These are phyloP conservation scores for Nicotiana paniculata DNA, from an alignment of 257 asterid species.

Conservation along the genomic window DNA sequence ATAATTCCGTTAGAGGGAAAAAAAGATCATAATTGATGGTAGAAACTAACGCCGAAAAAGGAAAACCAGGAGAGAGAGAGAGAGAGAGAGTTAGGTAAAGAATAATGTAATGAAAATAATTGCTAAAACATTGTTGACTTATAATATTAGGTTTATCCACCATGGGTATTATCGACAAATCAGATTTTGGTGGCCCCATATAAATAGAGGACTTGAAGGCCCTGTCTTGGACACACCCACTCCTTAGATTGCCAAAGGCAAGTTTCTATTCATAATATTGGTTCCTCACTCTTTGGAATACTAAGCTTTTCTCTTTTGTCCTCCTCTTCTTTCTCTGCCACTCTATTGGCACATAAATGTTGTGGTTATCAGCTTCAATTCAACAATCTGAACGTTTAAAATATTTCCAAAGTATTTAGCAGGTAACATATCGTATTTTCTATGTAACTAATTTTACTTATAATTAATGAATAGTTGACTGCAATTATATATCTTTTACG, in stretches of 20 bases:
- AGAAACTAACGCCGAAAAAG: background rate
- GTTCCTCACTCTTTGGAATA: background rate
- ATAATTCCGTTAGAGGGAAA: background rate
- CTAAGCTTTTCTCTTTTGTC: background rate
- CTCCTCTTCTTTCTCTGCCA: background rate
- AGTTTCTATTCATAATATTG: background rate
- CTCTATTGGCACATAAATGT: background rate
- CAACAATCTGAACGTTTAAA: background rate
- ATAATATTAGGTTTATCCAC: background rate
- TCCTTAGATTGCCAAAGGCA: background rate
- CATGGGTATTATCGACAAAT: background rate
- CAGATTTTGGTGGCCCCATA: background rate
- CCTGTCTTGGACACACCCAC: background rate
- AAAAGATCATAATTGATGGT: background rate
- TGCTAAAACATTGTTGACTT: background rate
- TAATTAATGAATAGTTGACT: background rate
- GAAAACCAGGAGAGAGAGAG: background rate
- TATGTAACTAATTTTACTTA: background rate
- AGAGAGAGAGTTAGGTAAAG: background rate
- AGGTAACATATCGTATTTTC: background rate
- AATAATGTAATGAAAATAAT: background rate
- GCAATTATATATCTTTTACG: no score
- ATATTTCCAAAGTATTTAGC: background rate
- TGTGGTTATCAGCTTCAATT: background rate
- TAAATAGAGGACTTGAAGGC: background rate